Evolutionary conservation across 2,329 filamentous ascomycete species (phyloP).

Genomic region (Fusarium sp.): DNA sequence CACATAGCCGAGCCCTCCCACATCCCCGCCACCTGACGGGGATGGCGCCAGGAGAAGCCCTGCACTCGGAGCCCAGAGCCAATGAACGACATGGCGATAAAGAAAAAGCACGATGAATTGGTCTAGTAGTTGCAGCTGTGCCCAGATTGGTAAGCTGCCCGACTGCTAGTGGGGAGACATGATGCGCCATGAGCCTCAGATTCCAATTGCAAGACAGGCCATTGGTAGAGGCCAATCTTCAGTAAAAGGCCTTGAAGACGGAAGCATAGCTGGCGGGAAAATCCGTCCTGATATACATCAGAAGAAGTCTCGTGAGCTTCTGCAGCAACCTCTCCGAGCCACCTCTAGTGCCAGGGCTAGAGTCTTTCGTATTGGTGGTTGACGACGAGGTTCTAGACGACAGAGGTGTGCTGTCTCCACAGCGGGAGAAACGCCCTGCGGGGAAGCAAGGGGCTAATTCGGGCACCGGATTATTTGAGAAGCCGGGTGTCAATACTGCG

Average conservation of each 20-base stretch:
- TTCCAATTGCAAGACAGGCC: neutral
- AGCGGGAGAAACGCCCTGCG: constrained; percentile 6
- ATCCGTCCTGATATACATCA: neutral
- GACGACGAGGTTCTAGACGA: neutral
- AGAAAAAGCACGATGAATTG: neutral
- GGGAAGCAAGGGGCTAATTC: constrained; percentile 1
- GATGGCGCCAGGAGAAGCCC: neutral
- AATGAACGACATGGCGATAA: constrained; percentile 2
- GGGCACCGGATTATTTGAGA: constrained; percentile 35
- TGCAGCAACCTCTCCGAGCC: neutral
- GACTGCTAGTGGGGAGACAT: neutral
- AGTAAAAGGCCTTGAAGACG: neutral
- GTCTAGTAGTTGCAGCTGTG: neutral
- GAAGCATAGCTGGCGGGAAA: neutral
- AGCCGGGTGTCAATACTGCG: constrained; percentile 1
- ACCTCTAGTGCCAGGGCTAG: neutral
- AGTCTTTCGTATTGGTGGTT: neutral
- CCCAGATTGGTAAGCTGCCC: neutral
- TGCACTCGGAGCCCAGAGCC: neutral
- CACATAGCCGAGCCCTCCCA: neutral
- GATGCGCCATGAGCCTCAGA: neutral
- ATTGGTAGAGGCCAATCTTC: neutral
- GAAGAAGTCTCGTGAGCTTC: neutral
- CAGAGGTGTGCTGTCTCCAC: constrained; percentile 1
- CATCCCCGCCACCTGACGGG: neutral